Base-by-base conservation (phyloP, 2,329 filamentous ascomycete genomes). In the Lomentospora prolificans region DNA sequence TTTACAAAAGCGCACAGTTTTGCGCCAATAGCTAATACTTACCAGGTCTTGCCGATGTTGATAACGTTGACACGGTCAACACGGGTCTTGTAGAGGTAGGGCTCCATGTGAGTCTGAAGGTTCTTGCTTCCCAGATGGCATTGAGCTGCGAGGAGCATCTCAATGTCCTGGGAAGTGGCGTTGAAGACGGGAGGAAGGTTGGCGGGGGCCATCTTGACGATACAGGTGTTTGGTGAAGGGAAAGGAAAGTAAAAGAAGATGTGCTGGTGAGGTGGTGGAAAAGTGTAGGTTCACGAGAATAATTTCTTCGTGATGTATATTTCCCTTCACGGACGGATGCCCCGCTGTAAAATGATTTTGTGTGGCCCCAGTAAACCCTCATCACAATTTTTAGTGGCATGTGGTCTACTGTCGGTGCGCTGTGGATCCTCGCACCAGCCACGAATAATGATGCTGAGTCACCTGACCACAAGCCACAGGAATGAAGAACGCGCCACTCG, bases 1-100 rank as follows among this genome's bases (percentile, higher is more conserved):
- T n/a, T n/a, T n/a, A n/a, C n/a, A n/a, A n/a, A n/a, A n/a, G n/a
- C n/a, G n/a, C n/a, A n/a, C n/a, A n/a, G n/a, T 48, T 48, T 22
- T 48, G 17, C 44, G 5, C 19, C 44, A 8, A 41, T 12, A 14
- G n/a, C 36, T 41, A 3, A 10, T 4, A 74, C 86, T 65, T 86
- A 95, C 90, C 91, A 99, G 78, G 94, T 99, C 90, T 99, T 99
- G 82, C 92, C 91, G 77, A 99, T 90, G 86, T 99, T 99, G 77
- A 99, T 83, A 66, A 99, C 84, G 76, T 99, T 99, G 81, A 99
- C 87, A 79, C 94, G 94, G 70, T 99, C 95, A 65, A 90, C 87
- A 73, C 94, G 89, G 75, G 90, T 96, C 88, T 99, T 99, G 92
- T 92, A 99, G 72, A 99, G 87, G 84, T 99, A 99, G 67, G 90